A percentile compares a stretch with the other conserved stretches of the same genome.
Conservation (phyloP, 352 stramenopile genomes). For the Phytophthora pistaciae region DNA sequence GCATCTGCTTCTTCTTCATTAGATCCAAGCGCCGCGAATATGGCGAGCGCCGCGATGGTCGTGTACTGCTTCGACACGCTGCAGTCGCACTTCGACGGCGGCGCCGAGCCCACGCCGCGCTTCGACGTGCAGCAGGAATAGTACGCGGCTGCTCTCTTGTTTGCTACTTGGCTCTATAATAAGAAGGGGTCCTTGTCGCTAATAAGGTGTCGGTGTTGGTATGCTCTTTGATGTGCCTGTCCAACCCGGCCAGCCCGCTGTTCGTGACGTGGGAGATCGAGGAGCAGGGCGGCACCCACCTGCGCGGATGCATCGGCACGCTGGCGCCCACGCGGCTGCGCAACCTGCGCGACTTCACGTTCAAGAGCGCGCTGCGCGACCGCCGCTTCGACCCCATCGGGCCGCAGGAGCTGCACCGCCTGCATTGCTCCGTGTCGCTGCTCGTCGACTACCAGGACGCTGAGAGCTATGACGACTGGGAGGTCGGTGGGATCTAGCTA, state of each 20-base stretch:
- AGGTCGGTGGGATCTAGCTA: constrained; percentile 39
- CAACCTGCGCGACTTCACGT: constrained; percentile 84
- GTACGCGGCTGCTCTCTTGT: constrained; percentile 33
- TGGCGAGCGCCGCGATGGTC: constrained; percentile 85
- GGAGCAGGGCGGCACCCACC: constrained; percentile 43
- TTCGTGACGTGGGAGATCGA: constrained; percentile 91
- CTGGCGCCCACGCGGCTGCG: constrained; percentile 67
- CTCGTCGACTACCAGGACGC: constrained; percentile 84
- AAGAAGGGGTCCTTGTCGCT: not conserved
- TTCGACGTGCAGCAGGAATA: constrained; percentile 73
- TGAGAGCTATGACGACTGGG: constrained; percentile 84
- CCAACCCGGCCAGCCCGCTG: constrained; percentile 51
- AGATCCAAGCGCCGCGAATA: constrained; percentile 18
- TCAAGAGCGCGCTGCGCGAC: constrained; percentile 85
- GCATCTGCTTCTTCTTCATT: too few species aligned
- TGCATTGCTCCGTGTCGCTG: constrained; percentile 85
- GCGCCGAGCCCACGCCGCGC: constrained; percentile 50
- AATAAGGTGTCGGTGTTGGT: not conserved
- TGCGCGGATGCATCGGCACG: constrained; percentile 86
- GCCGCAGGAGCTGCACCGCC: constrained; percentile 66
- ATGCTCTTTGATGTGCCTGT: constrained; percentile 4
- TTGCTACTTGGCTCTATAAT: too few species aligned
- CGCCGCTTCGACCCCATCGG: constrained; percentile 79
- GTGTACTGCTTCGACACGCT: constrained; percentile 89
- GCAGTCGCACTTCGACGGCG: constrained; percentile 70